A percentile compares a stretch with the other conserved stretches of the same genome.
Evolutionary conservation across 1,284 basidiomycete species (phyloP).

Genomic region (Ganoderma sinense): DNA sequence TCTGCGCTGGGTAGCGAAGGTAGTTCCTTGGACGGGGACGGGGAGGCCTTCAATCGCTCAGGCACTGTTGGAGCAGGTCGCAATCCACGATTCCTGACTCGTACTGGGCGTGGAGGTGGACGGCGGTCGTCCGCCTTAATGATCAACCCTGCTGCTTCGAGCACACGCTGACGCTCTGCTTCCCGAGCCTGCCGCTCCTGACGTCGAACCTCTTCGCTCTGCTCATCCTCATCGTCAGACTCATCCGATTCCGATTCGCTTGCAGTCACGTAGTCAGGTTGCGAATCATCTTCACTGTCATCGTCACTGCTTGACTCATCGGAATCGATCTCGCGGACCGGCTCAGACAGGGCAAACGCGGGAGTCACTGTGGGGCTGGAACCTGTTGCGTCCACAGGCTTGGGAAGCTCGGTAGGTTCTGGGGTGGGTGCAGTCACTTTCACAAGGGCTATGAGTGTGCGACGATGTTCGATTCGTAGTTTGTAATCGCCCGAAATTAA

Average conservation of each 20-base stretch:
- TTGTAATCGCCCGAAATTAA: constrained; percentile 38
- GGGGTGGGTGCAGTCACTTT: constrained; percentile 11
- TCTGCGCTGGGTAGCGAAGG: constrained; percentile 53
- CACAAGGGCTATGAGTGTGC: constrained; percentile 12
- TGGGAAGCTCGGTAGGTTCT: constrained; percentile 1
- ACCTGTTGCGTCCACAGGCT: constrained; percentile 10
- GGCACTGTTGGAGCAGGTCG: constrained; percentile 62
- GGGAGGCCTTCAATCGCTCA: constrained; percentile 20
- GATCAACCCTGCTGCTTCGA: constrained; percentile 89
- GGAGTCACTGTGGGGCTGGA: constrained; percentile 5
- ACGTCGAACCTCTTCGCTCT: constrained; percentile 53
- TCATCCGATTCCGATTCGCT: constrained; percentile 60
- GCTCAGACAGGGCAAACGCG: neutral
- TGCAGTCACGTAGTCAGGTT: constrained; percentile 59
- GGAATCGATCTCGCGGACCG: constrained; percentile 1
- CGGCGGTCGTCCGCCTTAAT: constrained; percentile 60
- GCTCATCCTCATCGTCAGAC: constrained; percentile 44
- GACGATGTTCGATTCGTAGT: constrained; percentile 22
- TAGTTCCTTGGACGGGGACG: constrained; percentile 53
- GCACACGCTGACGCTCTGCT: constrained; percentile 79
- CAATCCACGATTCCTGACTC: constrained; percentile 44
- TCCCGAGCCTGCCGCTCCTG: constrained; percentile 73
- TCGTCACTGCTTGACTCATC: constrained; percentile 35
- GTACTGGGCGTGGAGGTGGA: constrained; percentile 45
- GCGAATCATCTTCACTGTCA: constrained; percentile 37